phyloP scores from a whole-genome alignment of 2,329 filamentous ascomycete genomes.

The Scedosporium dehoogii region DNA sequence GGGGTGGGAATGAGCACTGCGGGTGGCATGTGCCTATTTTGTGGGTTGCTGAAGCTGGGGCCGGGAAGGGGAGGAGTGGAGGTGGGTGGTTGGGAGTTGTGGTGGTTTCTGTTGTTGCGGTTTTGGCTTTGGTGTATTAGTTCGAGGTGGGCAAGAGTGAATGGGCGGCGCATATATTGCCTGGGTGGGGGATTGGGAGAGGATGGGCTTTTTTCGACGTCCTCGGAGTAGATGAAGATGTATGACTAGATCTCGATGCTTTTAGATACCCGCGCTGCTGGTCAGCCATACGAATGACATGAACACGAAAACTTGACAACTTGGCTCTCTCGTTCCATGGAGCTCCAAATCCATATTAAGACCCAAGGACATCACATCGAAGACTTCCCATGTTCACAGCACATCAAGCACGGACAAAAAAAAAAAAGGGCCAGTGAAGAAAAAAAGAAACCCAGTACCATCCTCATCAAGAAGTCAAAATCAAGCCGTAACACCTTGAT shows the following conservation, averaged over 20 bases:
- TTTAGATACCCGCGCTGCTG: no score
- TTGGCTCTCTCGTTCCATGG: no score
- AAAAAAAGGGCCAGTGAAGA: not conserved
- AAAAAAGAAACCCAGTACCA: not conserved
- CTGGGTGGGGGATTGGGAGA: not conserved
- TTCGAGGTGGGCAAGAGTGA: not conserved
- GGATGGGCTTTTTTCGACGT: not conserved
- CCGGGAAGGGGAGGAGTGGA: constrained; percentile 1
- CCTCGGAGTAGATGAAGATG: no score
- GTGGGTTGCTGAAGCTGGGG: constrained; percentile 12
- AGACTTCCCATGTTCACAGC: not conserved
- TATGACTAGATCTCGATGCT: no score
- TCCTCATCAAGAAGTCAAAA: not conserved
- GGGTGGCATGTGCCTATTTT: constrained; percentile 29
- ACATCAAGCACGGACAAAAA: not conserved
- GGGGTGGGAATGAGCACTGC: constrained; percentile 22
- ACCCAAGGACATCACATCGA: no score
- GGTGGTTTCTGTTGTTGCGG: constrained; percentile 9
- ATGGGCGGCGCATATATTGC: not conserved
- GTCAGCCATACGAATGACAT: no score
- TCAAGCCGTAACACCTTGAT: constrained; percentile 7
- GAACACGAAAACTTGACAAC: no score
- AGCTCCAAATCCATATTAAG: no score
- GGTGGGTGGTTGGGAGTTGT: constrained; percentile 8
- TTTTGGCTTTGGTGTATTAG: constrained; percentile 9